phyloP scores from a whole-genome alignment of 139 green algal genomes.

The Nannochloris sp. region DNA sequence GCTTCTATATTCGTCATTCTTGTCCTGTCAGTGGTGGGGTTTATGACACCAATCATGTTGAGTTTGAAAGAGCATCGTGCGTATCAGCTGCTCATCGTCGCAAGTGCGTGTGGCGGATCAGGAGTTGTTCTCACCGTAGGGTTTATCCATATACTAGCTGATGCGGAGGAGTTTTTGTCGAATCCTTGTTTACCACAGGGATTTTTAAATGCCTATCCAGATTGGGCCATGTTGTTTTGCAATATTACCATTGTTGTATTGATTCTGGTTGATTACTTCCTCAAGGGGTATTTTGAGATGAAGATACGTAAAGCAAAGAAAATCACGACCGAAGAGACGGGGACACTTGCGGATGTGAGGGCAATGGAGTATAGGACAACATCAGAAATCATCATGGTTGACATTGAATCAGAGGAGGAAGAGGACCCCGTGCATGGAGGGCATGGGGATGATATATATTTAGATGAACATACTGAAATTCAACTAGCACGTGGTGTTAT shows the following conservation, averaged over 20 bases:
- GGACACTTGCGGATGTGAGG: background rate
- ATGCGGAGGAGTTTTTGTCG: slow-evolving; percentile 13
- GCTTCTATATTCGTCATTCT: slow-evolving; percentile 1
- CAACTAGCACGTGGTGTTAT: background rate
- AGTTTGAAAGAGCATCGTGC: background rate
- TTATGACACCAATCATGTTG: background rate
- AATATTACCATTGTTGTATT: slow-evolving; percentile 23
- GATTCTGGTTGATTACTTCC: slow-evolving; percentile 11
- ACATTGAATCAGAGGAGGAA: background rate
- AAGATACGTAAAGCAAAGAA: background rate
- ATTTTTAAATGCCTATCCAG: slow-evolving; percentile 20
- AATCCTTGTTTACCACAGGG: slow-evolving; percentile 25
- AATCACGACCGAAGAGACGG: background rate
- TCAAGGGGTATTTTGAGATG: background rate
- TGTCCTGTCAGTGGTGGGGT: background rate
- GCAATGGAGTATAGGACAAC: no score
- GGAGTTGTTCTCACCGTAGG: slow-evolving; percentile 20
- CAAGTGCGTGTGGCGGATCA: background rate
- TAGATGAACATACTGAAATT: background rate
- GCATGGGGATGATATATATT: background rate
- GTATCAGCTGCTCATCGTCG: background rate
- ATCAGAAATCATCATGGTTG: background rate
- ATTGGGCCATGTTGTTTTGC: slow-evolving; percentile 25
- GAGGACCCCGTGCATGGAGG: background rate
- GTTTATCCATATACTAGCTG: slow-evolving; percentile 43